These are phyloP conservation scores for Penicillium malachiteum DNA, from an alignment of 495 filamentous ascomycete genomes.

Conservation along the genomic window DNA sequence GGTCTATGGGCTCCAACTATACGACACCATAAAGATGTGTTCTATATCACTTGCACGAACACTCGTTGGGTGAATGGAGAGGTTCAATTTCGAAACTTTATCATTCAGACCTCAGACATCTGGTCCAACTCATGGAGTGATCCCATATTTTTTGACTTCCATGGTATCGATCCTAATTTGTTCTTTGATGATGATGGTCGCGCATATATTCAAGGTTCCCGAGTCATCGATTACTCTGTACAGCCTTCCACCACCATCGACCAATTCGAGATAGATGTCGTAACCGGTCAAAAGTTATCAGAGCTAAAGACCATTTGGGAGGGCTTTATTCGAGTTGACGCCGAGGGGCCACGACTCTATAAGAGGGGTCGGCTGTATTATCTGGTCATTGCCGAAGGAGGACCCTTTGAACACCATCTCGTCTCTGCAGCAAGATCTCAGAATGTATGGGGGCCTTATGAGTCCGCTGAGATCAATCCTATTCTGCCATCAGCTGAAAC, in stretches of 20 bases:
- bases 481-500: background rate
- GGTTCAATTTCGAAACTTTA: constrained; percentile 23
- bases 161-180: constrained; percentile 27
- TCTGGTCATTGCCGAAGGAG: background rate
- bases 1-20: constrained; percentile 19
- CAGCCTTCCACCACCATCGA: constrained; percentile 21
- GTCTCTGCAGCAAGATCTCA: background rate
- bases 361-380: background rate
- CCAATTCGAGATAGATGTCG: constrained; percentile 22
- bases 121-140: constrained; percentile 25
- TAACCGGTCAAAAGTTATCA: constrained; percentile 15
- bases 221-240: background rate
- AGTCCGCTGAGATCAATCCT: background rate
- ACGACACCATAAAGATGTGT: constrained; percentile 27
- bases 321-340: constrained; percentile 43
- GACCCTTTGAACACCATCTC: background rate
- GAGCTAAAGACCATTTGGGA: constrained; percentile 43
- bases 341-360: constrained; percentile 48
- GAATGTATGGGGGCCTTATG: background rate
- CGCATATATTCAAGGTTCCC: constrained; percentile 17
- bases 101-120: constrained; percentile 26
- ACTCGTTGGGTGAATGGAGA: constrained; percentile 7
- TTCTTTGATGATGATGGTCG: constrained; percentile 29
- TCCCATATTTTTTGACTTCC: constrained; percentile 31
- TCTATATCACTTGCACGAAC: constrained; percentile 43